phyloP scores from a whole-genome alignment of 306 rosid genomes.

The Cicer bijugum region DNA sequence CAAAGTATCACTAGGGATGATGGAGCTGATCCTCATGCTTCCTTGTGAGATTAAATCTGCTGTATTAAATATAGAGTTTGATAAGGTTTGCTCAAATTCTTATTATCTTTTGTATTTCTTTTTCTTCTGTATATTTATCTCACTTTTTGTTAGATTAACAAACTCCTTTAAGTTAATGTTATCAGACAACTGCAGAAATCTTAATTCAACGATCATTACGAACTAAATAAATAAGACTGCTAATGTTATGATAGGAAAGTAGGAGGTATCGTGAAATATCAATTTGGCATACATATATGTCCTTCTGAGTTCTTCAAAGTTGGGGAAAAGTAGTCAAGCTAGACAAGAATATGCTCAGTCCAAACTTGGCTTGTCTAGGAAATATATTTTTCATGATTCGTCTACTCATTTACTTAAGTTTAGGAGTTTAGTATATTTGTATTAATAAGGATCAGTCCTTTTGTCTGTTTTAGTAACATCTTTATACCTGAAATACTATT shows the following conservation, averaged over 20 bases:
- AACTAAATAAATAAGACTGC: constrained; percentile 16
- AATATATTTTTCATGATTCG: no score
- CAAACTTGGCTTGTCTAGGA: neutral
- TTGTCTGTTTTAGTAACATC: no score
- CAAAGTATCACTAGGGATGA: constrained; percentile 83
- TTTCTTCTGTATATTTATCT: constrained; percentile 12
- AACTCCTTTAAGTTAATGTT: neutral
- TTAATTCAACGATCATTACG: constrained; percentile 12
- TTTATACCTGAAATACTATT: no score
- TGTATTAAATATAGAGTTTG: constrained; percentile 71
- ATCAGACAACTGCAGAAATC: constrained; percentile 10
- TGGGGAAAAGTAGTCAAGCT: neutral
- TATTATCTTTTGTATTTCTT: constrained; percentile 14
- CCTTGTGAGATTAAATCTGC: constrained; percentile 88
- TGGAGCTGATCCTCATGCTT: constrained; percentile 78
- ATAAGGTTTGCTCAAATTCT: constrained; percentile 63
- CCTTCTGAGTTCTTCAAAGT: constrained; percentile 10
- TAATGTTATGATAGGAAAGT: constrained; percentile 30
- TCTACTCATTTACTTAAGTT: no score
- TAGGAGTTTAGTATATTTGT: no score
- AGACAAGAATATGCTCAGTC: neutral
- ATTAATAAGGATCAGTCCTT: no score
- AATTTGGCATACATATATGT: neutral
- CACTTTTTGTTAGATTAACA: constrained; percentile 24
- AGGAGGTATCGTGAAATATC: constrained; percentile 8